Evolutionary conservation across 805 yeast genomes (phyloP).

Genomic region (Metschnikowia continentalis): DNA sequence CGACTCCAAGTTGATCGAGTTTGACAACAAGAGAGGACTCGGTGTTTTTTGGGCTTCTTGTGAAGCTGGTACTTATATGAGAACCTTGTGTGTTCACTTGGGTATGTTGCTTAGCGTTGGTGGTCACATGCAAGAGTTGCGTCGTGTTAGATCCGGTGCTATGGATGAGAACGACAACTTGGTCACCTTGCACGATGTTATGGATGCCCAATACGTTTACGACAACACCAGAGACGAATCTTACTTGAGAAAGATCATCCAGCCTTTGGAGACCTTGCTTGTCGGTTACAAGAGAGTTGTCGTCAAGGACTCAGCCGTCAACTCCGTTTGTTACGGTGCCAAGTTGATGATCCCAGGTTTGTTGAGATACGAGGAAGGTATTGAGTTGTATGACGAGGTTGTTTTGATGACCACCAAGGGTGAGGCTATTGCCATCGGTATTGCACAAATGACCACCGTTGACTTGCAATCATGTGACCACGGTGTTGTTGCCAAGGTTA

Average conservation of each 20-base stretch:
- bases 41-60: conserved; percentile 99
- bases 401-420: conserved; percentile 98
- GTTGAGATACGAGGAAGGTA: conserved; percentile 95
- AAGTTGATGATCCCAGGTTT: conserved; percentile 98
- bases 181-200: conserved; percentile 94
- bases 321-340: conserved; percentile 98
- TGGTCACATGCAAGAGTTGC: conserved; percentile 99
- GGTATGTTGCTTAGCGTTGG: conserved; percentile 99
- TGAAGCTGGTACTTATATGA: conserved; percentile 99
- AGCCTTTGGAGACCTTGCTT: conserved; percentile 90
- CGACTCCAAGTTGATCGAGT: conserved; percentile 92
- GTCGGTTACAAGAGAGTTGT: conserved; percentile 96
- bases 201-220: conserved; percentile 97
- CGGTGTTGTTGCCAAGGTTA: conserved; percentile 97
- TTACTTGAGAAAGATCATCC: conserved; percentile 87
- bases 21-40: conserved; percentile 92
- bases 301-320: conserved; percentile 90
- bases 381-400: conserved; percentile 95
- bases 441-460: conserved; percentile 98
- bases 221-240: conserved; percentile 97
- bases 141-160: conserved; percentile 99
- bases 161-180: conserved; percentile 82
- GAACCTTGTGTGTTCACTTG: conserved; percentile 96
- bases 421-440: conserved; percentile 97
- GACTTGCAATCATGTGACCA: conserved; percentile 96